A percentile compares a stretch with the other conserved stretches of the same genome.
Conservation (phyloP, 1,139 yeast species). For the Candida gigantensis region DNA sequence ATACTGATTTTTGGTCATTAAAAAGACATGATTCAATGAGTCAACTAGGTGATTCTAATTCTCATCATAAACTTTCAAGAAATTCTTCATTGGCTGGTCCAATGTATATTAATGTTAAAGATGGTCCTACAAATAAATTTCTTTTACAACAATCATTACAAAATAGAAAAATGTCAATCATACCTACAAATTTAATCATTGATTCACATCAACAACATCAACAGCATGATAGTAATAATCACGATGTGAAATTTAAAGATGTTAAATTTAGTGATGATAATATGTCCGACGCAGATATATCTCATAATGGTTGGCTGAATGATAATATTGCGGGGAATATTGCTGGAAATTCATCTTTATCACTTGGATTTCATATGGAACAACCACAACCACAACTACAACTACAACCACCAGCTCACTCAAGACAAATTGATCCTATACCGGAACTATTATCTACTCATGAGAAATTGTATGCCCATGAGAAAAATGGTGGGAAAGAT, state of each 20-base stretch:
- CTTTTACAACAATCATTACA: slow-evolving; percentile 18
- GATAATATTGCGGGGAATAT: slow-evolving; percentile 6
- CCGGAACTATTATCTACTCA: slow-evolving; percentile 34
- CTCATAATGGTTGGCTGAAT: slow-evolving; percentile 3
- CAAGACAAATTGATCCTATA: slow-evolving; percentile 26
- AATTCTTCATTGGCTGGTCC: slow-evolving; percentile 33
- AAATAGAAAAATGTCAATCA: slow-evolving; percentile 28
- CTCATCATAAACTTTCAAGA: slow-evolving; percentile 21
- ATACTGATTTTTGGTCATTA: slow-evolving; percentile 7
- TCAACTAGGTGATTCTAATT: too few species aligned
- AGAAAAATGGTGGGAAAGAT: slow-evolving; percentile 12
- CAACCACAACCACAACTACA: too few species aligned
- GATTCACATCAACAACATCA: too few species aligned
- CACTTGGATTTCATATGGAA: slow-evolving; percentile 6
- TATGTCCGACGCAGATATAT: slow-evolving; percentile 5
- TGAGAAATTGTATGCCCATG: slow-evolving; percentile 28
- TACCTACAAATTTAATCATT: slow-evolving; percentile 28
- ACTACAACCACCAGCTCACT: too few species aligned
- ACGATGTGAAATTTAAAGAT: slow-evolving; percentile 30
- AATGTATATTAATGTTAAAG: slow-evolving; percentile 19
- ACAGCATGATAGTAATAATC: too few species aligned
- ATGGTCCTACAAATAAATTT: slow-evolving; percentile 14
- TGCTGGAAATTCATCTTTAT: slow-evolving; percentile 6
- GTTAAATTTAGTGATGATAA: slow-evolving; percentile 24
- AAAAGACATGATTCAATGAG: too few species aligned